These are phyloP conservation scores for Macrocystidia cucumis DNA, from an alignment of 1,284 basidiomycete genomes.

Conservation along the genomic window DNA sequence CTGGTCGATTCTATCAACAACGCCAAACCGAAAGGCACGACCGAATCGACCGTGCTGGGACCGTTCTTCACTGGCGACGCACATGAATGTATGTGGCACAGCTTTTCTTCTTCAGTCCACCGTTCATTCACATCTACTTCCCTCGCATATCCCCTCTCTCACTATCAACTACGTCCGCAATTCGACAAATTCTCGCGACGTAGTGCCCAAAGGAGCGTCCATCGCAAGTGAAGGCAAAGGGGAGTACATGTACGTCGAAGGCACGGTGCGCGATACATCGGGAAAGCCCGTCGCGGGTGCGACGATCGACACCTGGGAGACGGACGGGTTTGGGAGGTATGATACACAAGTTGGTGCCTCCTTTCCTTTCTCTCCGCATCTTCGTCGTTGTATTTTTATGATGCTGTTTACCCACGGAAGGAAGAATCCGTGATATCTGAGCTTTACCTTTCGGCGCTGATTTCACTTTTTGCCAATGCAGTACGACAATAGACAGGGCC, in stretches of 20 bases:
- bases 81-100: conserved; percentile 45
- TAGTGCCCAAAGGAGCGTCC: conserved; percentile 51
- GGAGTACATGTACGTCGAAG: conserved; percentile 75
- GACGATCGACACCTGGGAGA: conserved; percentile 81
- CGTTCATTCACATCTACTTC: neutral
- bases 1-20: conserved; percentile 78
- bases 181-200: neutral
- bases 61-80: conserved; percentile 84
- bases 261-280: conserved; percentile 53
- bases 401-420: too few relatives aligned
- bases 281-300: conserved; percentile 66
- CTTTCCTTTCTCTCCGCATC: neutral
- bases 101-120: neutral
- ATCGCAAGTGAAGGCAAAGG: conserved; percentile 82
- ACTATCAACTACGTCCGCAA: neutral
- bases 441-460: neutral
- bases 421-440: neutral
- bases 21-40: conserved; percentile 55
- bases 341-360: conserved; percentile 33
- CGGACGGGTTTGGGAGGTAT: conserved; percentile 63
- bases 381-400: too few relatives aligned
- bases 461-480: conserved; percentile 27
- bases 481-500: conserved; percentile 48
- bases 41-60: conserved; percentile 74
- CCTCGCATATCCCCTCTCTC: neutral